Evolutionary conservation across 169 alveolate genomes (phyloP).

Genomic region (Nephromyces sp.): DNA sequence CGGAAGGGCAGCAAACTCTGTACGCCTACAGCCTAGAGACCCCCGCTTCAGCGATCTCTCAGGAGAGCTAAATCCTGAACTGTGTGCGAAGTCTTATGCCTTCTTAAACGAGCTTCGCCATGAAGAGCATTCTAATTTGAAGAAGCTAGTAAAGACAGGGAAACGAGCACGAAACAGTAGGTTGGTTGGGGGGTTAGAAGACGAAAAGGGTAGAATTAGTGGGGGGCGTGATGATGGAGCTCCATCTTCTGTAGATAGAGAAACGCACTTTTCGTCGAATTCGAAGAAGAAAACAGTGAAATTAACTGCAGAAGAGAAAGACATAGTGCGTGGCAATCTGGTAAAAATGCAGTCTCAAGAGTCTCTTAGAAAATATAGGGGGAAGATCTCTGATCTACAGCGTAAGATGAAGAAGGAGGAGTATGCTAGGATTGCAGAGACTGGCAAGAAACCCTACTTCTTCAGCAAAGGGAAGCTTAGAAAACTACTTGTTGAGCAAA

Average conservation of each 20-base stretch:
- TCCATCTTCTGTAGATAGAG: too few species aligned
- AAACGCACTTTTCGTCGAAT: too few species aligned
- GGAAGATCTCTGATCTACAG: neutral
- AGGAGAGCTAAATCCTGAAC: neutral
- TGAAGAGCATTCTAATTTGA: neutral
- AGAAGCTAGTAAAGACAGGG: neutral
- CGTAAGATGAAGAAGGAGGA: neutral
- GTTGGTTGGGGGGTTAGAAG: neutral
- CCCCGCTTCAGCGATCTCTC: neutral
- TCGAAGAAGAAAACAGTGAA: neutral
- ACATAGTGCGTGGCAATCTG: neutral
- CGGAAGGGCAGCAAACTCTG: too few species aligned
- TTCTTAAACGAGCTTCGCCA: neutral
- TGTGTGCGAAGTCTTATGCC: neutral
- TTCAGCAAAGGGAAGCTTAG: neutral
- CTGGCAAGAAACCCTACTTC: neutral
- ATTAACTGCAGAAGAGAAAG: neutral
- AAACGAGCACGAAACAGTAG: neutral
- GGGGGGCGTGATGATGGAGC: too few species aligned
- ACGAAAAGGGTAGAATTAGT: neutral
- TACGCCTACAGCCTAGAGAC: too few species aligned
- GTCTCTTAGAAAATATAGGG: neutral
- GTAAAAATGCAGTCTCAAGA: neutral
- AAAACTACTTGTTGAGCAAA: neutral
- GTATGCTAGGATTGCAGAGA: neutral